Conservation (phyloP, 208 protist genomes). For the Crithidia fasciculata region DNA sequence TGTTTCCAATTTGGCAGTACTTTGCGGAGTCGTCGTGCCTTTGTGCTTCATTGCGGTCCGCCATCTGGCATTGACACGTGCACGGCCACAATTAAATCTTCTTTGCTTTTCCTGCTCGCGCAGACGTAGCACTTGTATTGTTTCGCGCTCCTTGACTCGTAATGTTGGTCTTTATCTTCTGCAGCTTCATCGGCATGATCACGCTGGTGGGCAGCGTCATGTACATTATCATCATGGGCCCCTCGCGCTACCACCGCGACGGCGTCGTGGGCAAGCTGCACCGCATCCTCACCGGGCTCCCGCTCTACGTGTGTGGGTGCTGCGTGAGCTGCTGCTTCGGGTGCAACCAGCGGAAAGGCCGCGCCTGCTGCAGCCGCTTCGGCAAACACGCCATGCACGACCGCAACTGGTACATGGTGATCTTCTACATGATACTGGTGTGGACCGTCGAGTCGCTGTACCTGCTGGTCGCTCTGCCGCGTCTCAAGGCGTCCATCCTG, state of each 20-base stretch:
- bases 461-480: conserved; percentile 61
- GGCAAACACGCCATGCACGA: conserved; percentile 47
- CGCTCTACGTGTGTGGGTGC: conserved; percentile 43
- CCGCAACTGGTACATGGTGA: conserved; percentile 83
- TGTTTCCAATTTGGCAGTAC: not conserved
- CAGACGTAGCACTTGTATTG: conserved; percentile 9
- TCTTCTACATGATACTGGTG: conserved; percentile 89
- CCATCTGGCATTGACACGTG: not conserved
- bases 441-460: conserved; percentile 85
- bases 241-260: conserved; percentile 86
- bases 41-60: not conserved
- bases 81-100: not conserved
- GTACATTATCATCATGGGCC: conserved; percentile 92
- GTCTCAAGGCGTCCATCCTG: conserved; percentile 41
- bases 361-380: conserved; percentile 40
- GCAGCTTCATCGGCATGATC: conserved; percentile 43
- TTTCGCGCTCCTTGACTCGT: not conserved
- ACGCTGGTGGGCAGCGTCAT: conserved; percentile 52
- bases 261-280: conserved; percentile 79
- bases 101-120: too few species aligned
- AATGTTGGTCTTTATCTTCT: conserved; percentile 41
- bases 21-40: not conserved
- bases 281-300: conserved; percentile 35
- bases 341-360: conserved; percentile 53
- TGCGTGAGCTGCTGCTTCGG: conserved; percentile 57